Evolutionary conservation across 345 rosid genomes (phyloP), one percentile per base, ranked within the genome.

Genomic region (Noccaea bulbosa): DNA sequence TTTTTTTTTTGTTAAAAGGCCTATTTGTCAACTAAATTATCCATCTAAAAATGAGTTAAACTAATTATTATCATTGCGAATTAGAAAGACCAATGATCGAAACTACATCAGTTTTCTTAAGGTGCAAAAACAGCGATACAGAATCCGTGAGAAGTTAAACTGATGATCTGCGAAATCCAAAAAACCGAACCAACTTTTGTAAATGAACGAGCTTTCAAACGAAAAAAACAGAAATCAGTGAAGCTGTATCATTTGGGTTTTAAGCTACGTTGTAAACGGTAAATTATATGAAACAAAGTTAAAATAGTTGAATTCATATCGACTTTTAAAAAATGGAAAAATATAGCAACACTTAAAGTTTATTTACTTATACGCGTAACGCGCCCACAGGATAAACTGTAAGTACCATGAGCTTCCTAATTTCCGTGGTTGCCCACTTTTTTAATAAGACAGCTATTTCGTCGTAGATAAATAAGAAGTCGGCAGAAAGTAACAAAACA

Each of bases 381-480:
- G n/a, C n/a, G 46, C 70, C 70, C 70, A 14, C 15, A 51, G 27
- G 12, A 30, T 14, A 47, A 62, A 38, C 3, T 5, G 14, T 24
- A 39, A n/a, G n/a, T n/a, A 53, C 70, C 30, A 22, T 51, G 30
- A 40, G 40, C 7, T 4, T 51, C 35, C 70, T 65, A 50, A n/a
- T 38, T 20, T 11, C 56, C 10, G 41, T 33, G 54, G 38, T n/a
- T 1, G 2, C 17, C 58, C 17, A 53, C 6, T 5, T 40, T 22
- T 15, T 45, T 45, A 43, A 12, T 45, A 7, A 14, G 22, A 45
- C 49, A 45, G 49, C 20, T 14, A 7, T 45, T 43, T 43, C 16
- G 46, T 11, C 7, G 45, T 3, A 41, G 15, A 20, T 11, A 12
- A 16, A 16, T 8, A 47, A 7, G 30, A 48, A 17, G 52, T 48